Percentiles rank a stretch among this genome's conserved stretches.
Conservation (phyloP, 805 yeast genomes). For the Kuraishia floccosa region DNA sequence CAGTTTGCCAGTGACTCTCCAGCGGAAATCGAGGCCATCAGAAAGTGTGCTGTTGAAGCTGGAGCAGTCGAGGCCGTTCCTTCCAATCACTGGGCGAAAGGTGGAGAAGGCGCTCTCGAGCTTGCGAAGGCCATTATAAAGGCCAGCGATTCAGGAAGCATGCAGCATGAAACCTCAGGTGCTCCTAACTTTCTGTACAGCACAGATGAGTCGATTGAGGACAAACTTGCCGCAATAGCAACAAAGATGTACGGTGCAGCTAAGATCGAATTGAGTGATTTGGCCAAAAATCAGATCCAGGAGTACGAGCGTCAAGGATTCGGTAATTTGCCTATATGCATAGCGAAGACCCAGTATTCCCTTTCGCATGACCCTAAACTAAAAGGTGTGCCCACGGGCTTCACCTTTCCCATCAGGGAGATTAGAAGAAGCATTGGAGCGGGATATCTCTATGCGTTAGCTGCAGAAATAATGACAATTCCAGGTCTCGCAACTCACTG, state of each 20-base stretch:
- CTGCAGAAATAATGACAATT: constrained; percentile 94
- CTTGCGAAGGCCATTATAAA: constrained; percentile 77
- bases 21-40: constrained; percentile 71
- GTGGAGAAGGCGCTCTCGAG: constrained; percentile 82
- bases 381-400: constrained; percentile 93
- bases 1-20: constrained; percentile 73
- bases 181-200: constrained; percentile 61
- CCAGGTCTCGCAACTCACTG: constrained; percentile 96
- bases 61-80: constrained; percentile 90
- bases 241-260: constrained; percentile 89
- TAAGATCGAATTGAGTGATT: constrained; percentile 68
- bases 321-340: constrained; percentile 85
- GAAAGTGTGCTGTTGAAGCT: constrained; percentile 72
- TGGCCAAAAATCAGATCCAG: constrained; percentile 73
- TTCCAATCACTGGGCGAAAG: constrained; percentile 91
- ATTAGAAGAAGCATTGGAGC: constrained; percentile 94
- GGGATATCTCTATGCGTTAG: constrained; percentile 90
- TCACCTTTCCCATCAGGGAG: constrained; percentile 89
- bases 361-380: constrained; percentile 87
- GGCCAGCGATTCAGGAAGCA: constrained; percentile 20
- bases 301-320: constrained; percentile 81
- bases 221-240: constrained; percentile 71
- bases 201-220: constrained; percentile 61
- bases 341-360: constrained; percentile 96
- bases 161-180: constrained; percentile 13